Base-by-base conservation (phyloP, 2,329 filamentous ascomycete species). In the Neophaeococcomyces mojaviensis region DNA sequence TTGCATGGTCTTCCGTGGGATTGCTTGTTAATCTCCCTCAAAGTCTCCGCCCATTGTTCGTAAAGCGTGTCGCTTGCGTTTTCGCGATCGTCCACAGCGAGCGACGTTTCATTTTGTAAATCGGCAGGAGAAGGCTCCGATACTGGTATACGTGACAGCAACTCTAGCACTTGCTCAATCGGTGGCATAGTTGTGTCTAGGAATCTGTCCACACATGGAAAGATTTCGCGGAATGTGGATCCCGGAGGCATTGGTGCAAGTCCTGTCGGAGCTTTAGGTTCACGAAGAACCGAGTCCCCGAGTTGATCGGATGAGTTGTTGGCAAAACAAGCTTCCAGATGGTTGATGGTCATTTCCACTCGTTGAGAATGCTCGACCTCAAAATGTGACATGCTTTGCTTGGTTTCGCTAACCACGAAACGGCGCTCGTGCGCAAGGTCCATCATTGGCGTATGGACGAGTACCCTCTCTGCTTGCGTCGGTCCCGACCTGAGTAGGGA, bases 351-450 rank as follows among this genome's bases (percentile, higher is more conserved):
- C 18, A 18, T 10, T 8, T 35, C 20, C 10, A 43, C 20, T 12
- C 31, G 32, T 4, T 31, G 40, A n/a, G 12, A 24, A 35, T 43
- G 40, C n/a, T 52, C 39, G 18, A 28, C 26, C 32, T 54, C 53
- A 39, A 54, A 55, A 3, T 26, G 28, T 4, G 38, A 46, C 36
- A 44, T 49, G 15, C 15, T 26, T 19, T 38, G 43, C 9, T 48
- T 48, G 10, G 49, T 43, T 42, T 54, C 51, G 38, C 45, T 40
- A 16, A 55, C 41, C 20, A 47, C 53, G 42, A 54, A 55, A 26
- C 47, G 53, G 22, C 53, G 49, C 46, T 55, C 53, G 28, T 54
- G 49, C 6, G 53, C 49, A 22, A 28, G 36, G 22, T 53, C 49
- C 9, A 55, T 46, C 51, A 55, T 54, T 9, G 46, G 44, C 10